Base-by-base conservation (phyloP, 1,284 basidiomycete genomes). In the Boletus smithii region DNA sequence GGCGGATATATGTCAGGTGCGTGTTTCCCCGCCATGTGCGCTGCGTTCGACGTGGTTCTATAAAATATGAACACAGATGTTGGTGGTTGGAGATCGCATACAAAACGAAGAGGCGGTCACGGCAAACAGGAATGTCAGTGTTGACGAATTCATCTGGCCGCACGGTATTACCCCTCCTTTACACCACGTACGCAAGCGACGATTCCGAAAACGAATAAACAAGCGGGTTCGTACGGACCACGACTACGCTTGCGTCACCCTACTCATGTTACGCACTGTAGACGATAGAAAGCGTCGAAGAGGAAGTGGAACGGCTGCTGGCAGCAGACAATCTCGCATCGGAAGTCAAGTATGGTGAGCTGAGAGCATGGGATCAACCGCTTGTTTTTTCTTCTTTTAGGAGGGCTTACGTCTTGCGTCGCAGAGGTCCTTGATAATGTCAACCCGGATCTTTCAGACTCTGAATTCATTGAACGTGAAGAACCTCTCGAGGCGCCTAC, bases 61-160 rank as follows among this genome's bases (percentile, higher is more conserved):
- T 49, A 39, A 44, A 18, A 14, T 37, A 17, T 34, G 18, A n/a
- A 41, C 47, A 38, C 57, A 92, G 86, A 94, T 97, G 88, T 77
- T 97, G 40, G 85, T 95, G 8, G 84, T 95, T 16, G 88, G 85
- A 46, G 75, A 88, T 48, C 85, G 82, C 40, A 78, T 95, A 42
- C 75, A 81, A 18, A 81, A 77, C 48, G 89, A 94, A 62, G 80
- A 86, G 16, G 74, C 69, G 34, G 61, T 74, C 35, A 70, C 71
- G 23, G 74, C 69, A 35, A 77, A 83, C 37, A 83, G 79, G 57
- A 80, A 77, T 44, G 88, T 97, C 70, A 94, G 88, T 58, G 81
- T 95, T 26, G 93, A 97, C 57, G 95, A 98, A 58, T 98, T 95
- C 67, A 91, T 98, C 51, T 99, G 91, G 84, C 94, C 91, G 0